Base-by-base conservation (phyloP, 305 asterid species). In the Plantago lanceolata region DNA sequence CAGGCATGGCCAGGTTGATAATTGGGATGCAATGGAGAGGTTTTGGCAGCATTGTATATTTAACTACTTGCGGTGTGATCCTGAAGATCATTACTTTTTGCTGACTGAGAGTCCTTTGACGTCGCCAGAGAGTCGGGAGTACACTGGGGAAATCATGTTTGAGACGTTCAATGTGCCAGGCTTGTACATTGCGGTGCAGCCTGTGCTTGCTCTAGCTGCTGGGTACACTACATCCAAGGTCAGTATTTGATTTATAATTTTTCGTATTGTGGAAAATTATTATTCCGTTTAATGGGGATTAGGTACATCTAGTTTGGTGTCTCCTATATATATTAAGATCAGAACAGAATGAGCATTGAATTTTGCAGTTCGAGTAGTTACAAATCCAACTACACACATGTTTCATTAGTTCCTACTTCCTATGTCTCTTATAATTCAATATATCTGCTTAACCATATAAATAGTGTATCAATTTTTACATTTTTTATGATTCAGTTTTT, bases 21-120 rank as follows among this genome's bases (percentile, higher is more conserved):
- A 92, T 64, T 92, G 97, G 98, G 98, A 92, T 61, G 86, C 94
- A 13, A 89, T 87, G 94, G 98, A 92, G 82, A 81, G 96, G 67
- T 92, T 84, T 71, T 91, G 98, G 98, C 96, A 92, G 84, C 97
- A 89, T 69, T 83, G 91, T 75, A 81, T 92, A 68, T 89, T 85
- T 67, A 78, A 85, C 71, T 85, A 87, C 64, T 63, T 92, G 70
- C 79, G 98, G 13, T 92, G 98, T 71, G 96, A 89, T 76, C 97
- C 97, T 0, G 97, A 92, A 73, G 97, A 92, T 79, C 98, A 89
- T 75, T 92, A 92, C 77, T 92, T 92, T 79, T 69, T 79, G 67
- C 71, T 92, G 79, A 89, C 97, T 2, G 97, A 89, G 83, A 89
- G 96, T 61, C 97, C 98, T 21, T 37, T 92, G 81, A 85, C 95